Evolutionary conservation across 495 filamentous ascomycete species (phyloP).

Genomic region (Friedmanniomyces simplex): DNA sequence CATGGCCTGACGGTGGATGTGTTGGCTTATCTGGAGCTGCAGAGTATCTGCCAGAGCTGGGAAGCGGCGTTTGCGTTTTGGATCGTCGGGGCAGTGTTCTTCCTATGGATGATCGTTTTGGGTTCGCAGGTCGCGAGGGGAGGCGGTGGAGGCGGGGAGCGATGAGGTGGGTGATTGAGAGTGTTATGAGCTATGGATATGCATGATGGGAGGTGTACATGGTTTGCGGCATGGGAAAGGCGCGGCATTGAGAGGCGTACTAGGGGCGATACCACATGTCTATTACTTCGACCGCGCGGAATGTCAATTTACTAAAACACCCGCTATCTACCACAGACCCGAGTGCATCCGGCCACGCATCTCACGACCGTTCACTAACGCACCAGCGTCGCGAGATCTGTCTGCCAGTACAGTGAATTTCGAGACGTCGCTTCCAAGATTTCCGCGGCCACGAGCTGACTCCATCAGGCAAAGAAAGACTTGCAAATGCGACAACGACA

Average conservation of each 20-base stretch:
- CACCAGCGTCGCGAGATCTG: too few relatives aligned
- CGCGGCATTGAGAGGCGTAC: not conserved
- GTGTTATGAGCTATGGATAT: not conserved
- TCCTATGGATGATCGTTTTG: conserved; percentile 93
- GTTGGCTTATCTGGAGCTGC: conserved; percentile 78
- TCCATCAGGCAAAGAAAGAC: too few relatives aligned
- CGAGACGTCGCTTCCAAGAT: too few relatives aligned
- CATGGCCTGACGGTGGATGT: conserved; percentile 58
- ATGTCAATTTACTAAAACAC: too few relatives aligned
- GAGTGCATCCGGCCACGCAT: too few relatives aligned
- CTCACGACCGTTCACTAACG: too few relatives aligned
- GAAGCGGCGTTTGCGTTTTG: conserved; percentile 56
- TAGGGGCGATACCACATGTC: not conserved
- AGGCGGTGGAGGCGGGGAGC: not conserved
- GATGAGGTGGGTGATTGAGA: not conserved
- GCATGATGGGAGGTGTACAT: not conserved
- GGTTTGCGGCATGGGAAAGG: not conserved
- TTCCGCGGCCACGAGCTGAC: too few relatives aligned
- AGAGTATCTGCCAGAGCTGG: conserved; percentile 65
- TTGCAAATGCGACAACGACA: too few relatives aligned
- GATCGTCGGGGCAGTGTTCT: conserved; percentile 70
- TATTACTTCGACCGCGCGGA: too few relatives aligned
- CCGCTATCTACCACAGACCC: too few relatives aligned
- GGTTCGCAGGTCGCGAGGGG: conserved; percentile 58
- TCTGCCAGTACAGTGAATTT: too few relatives aligned